A percentile compares a stretch with the other conserved stretches of the same genome.
Evolutionary conservation across 2,329 filamentous ascomycete species (phyloP).

Genomic region (Colletotrichum echinochloae): DNA sequence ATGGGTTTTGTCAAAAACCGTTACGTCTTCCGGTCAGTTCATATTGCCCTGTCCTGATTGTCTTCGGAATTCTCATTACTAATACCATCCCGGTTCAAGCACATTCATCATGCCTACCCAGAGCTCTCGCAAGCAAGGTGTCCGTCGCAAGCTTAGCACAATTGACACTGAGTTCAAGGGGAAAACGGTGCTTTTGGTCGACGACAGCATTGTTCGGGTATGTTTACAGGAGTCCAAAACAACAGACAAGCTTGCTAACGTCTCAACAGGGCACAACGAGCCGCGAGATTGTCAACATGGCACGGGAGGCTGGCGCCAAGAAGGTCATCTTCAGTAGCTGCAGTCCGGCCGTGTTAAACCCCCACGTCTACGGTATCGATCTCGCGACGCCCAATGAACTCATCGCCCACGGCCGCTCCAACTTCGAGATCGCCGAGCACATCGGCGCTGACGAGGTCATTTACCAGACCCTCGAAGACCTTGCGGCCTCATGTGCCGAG

Average conservation of each 20-base stretch:
- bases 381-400: conserved; percentile 54
- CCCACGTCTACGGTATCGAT: conserved; percentile 58
- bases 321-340: conserved; percentile 84
- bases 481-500: conserved; percentile 83
- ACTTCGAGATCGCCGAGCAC: conserved; percentile 56
- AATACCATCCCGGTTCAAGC: conserved; percentile 51
- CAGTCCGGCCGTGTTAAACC: conserved; percentile 62
- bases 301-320: conserved; percentile 82
- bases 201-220: conserved; percentile 88
- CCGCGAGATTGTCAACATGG: conserved; percentile 76
- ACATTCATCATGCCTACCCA: conserved; percentile 87
- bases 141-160: conserved; percentile 88
- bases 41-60: neutral
- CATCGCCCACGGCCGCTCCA: conserved; percentile 55
- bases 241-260: neutral
- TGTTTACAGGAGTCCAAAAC: neutral
- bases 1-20: conserved; percentile 91
- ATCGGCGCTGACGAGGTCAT: conserved; percentile 67
- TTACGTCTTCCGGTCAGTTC: conserved; percentile 25
- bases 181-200: conserved; percentile 84
- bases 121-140: conserved; percentile 82
- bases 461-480: conserved; percentile 72
- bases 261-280: conserved; percentile 71
- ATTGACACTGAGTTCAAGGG: conserved; percentile 88
- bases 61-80: neutral